Conservation (phyloP, 2,329 filamentous ascomycete genomes). For the Colletotrichum shisoi region DNA sequence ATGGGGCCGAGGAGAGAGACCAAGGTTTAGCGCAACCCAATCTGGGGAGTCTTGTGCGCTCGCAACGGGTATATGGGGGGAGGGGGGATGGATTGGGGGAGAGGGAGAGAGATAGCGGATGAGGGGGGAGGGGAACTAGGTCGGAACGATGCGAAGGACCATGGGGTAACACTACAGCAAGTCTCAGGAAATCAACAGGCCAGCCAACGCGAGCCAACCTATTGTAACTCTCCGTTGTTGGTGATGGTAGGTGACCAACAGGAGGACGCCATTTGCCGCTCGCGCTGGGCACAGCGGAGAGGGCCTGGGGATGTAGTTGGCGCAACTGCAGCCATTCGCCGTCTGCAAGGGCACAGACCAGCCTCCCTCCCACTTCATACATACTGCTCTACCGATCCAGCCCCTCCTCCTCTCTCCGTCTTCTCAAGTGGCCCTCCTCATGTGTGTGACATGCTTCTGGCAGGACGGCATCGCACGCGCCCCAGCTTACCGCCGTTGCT, state of each 20-base stretch:
- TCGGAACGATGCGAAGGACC: background rate
- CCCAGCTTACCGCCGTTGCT: no score
- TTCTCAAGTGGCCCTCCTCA: no score
- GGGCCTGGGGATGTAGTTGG: no score
- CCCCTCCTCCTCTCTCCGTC: no score
- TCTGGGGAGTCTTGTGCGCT: conserved; percentile 3
- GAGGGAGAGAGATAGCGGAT: no score
- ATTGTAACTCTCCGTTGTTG: background rate
- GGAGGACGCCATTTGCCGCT: conserved; percentile 26
- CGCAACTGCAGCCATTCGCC: no score
- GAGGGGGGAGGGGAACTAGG: background rate
- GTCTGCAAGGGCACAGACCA: no score
- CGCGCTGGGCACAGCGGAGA: background rate
- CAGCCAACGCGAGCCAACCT: conserved; percentile 2
- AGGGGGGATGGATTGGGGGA: background rate
- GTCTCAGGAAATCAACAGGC: no score
- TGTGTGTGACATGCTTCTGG: no score
- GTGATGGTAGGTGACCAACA: conserved; percentile 5
- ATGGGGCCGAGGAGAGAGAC: background rate
- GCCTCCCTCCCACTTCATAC: no score
- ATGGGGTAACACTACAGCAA: background rate
- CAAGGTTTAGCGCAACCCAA: background rate
- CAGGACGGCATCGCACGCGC: no score
- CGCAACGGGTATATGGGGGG: background rate
- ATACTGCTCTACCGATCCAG: no score